phyloP scores from a whole-genome alignment of 2,329 filamentous ascomycete species.

The Ceratocystis colombiana region DNA sequence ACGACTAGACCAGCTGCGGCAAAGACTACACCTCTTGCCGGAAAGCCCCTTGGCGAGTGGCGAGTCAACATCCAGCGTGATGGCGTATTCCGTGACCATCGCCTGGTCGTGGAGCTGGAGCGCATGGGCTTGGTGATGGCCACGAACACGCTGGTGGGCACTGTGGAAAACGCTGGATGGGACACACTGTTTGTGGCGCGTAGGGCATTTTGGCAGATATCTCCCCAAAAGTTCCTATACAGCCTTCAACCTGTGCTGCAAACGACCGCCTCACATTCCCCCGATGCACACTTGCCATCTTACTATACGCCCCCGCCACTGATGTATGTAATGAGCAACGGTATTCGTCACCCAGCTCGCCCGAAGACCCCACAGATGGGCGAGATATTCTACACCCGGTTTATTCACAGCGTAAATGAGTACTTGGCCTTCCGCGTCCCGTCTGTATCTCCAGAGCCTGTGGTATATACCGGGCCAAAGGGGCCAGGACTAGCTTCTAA shows the following conservation, averaged over 20 bases:
- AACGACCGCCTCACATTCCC: slow-evolving; percentile 66
- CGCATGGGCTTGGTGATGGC: slow-evolving; percentile 78
- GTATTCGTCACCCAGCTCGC: slow-evolving; percentile 72
- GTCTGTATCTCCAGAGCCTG: slow-evolving; percentile 53
- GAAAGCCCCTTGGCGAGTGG: slow-evolving; percentile 77
- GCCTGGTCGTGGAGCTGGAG: slow-evolving; percentile 81
- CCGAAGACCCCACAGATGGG: slow-evolving; percentile 84
- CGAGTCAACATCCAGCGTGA: slow-evolving; percentile 72
- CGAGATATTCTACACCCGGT: slow-evolving; percentile 83
- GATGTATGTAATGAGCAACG: slow-evolving; percentile 69
- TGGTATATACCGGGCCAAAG: slow-evolving; percentile 53
- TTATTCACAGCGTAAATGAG: slow-evolving; percentile 68
- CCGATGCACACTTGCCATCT: slow-evolving; percentile 70
- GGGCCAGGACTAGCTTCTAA: slow-evolving; percentile 34
- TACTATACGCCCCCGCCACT: slow-evolving; percentile 79
- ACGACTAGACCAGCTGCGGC: slow-evolving; percentile 49
- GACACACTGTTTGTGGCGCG: slow-evolving; percentile 70
- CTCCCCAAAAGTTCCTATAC: slow-evolving; percentile 78
- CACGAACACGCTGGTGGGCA: slow-evolving; percentile 60
- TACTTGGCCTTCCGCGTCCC: slow-evolving; percentile 86
- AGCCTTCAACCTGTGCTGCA: slow-evolving; percentile 33
- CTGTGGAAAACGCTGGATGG: slow-evolving; percentile 58
- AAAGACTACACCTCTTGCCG: slow-evolving; percentile 56
- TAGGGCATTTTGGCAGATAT: slow-evolving; percentile 83
- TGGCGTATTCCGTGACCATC: slow-evolving; percentile 75